Conservation (phyloP, 2,329 filamentous ascomycete genomes). For the Colletotrichum theobromicola region DNA sequence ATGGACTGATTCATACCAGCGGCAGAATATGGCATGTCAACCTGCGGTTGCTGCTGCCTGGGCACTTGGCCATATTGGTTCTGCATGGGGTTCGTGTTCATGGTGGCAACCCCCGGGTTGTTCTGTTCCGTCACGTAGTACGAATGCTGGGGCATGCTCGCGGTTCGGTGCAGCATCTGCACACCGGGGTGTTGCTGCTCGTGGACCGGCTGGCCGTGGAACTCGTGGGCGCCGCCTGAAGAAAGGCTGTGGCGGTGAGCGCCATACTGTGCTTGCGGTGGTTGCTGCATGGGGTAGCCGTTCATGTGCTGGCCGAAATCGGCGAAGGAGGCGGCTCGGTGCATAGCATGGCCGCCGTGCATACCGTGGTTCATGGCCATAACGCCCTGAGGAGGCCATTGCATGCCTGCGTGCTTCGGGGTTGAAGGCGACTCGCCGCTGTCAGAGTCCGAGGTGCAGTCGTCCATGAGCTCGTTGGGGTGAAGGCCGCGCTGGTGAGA, state of each 20-base stretch:
- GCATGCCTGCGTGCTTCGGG: conserved; percentile 56
- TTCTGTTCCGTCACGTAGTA: conserved; percentile 67
- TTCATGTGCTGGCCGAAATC: conserved; percentile 59
- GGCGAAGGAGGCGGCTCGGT: conserved; percentile 59
- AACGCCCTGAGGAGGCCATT: conserved; percentile 53
- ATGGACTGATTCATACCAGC: conserved; percentile 54
- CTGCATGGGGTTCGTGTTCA: conserved; percentile 59
- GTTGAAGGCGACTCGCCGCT: conserved; percentile 64
- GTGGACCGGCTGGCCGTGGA: conserved; percentile 45
- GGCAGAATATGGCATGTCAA: conserved; percentile 56
- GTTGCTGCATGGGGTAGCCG: conserved; percentile 48
- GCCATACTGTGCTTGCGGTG: conserved; percentile 35
- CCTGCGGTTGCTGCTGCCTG: conserved; percentile 42
- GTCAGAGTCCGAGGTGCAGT: conserved; percentile 62
- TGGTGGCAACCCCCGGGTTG: conserved; percentile 66
- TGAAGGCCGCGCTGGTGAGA: conserved; percentile 65
- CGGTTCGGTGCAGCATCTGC: conserved; percentile 54
- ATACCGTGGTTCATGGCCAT: conserved; percentile 43
- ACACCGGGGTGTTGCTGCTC: conserved; percentile 48
- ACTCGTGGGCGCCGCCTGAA: conserved; percentile 47
- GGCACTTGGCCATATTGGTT: conserved; percentile 54
- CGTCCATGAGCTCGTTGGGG: conserved; percentile 57
- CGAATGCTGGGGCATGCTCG: conserved; percentile 48
- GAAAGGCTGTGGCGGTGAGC: conserved; percentile 53
- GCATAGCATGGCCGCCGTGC: conserved; percentile 45